These are phyloP conservation scores for Penicillium sp. DNA, from an alignment of 2,329 filamentous ascomycete species.

Conservation along the genomic window DNA sequence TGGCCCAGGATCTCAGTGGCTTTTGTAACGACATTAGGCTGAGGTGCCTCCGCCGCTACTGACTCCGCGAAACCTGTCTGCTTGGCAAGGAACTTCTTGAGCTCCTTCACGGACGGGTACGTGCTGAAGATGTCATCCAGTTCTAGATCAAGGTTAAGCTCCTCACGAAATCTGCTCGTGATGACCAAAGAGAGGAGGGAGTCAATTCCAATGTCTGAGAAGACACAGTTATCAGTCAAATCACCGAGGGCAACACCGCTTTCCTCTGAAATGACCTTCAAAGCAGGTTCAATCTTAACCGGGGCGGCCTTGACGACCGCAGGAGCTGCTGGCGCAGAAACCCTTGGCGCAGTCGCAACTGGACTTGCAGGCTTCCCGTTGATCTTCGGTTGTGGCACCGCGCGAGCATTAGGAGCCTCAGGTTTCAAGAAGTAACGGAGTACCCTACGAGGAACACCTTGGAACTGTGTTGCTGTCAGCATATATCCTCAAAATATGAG, in stretches of 20 bases:
- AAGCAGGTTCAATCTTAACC: neutral
- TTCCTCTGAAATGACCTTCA: neutral
- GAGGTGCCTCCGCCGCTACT: too few relatives aligned
- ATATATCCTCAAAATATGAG: neutral
- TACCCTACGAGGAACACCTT: neutral
- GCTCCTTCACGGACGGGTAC: too few relatives aligned
- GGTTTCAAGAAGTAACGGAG: too few relatives aligned
- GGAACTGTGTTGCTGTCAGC: neutral
- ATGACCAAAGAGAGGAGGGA: neutral
- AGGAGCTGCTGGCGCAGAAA: neutral
- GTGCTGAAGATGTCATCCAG: too few relatives aligned
- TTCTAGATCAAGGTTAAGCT: neutral
- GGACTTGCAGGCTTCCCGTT: too few relatives aligned
- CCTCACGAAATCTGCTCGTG: neutral
- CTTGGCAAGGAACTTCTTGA: too few relatives aligned
- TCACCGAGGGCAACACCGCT: neutral
- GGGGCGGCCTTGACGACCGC: neutral
- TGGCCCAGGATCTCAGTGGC: too few relatives aligned
- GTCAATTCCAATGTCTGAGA: neutral
- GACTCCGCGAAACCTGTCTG: too few relatives aligned
- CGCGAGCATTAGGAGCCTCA: too few relatives aligned
- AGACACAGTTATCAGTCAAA: neutral
- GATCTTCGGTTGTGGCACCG: too few relatives aligned
- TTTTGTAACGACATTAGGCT: too few relatives aligned
- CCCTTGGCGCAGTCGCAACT: neutral